Conservation (phyloP, 1,284 basidiomycete species). For the Agroathelia rolfsii region DNA sequence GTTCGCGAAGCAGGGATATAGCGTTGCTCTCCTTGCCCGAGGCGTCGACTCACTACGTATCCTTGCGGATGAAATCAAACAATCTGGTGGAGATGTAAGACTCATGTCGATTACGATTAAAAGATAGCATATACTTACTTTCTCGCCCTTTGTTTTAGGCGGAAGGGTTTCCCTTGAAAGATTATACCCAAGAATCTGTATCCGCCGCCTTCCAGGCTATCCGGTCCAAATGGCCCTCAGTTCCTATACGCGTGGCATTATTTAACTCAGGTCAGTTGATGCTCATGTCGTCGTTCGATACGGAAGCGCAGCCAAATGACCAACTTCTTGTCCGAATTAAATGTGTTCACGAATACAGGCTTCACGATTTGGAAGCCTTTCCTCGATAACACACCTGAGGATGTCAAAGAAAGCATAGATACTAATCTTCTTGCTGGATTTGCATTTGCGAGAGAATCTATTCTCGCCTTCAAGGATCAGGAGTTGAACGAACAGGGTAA, state of each 20-base stretch:
- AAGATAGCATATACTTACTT: not conserved
- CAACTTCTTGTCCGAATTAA: too few relatives aligned
- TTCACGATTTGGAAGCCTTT: slow-evolving; percentile 56
- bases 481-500: slow-evolving; percentile 37
- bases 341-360: too few relatives aligned
- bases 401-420: slow-evolving; percentile 39
- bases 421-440: slow-evolving; percentile 54
- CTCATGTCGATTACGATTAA: too few relatives aligned
- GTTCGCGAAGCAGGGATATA: slow-evolving; percentile 58
- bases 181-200: slow-evolving; percentile 47
- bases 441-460: slow-evolving; percentile 55
- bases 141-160: slow-evolving; percentile 33
- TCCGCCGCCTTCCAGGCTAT: slow-evolving; percentile 45
- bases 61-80: slow-evolving; percentile 45
- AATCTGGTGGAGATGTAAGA: slow-evolving; percentile 49
- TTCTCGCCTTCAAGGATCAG: slow-evolving; percentile 55
- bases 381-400: slow-evolving; percentile 52
- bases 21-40: slow-evolving; percentile 59
- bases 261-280: too few relatives aligned
- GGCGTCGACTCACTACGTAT: slow-evolving; percentile 41
- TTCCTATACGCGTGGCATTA: slow-evolving; percentile 51
- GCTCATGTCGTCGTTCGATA: too few relatives aligned
- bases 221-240: slow-evolving; percentile 36
- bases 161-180: slow-evolving; percentile 44
- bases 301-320: too few relatives aligned